phyloP scores from a whole-genome alignment of 495 filamentous ascomycete species.

The Hyaloscypha variabilis region DNA sequence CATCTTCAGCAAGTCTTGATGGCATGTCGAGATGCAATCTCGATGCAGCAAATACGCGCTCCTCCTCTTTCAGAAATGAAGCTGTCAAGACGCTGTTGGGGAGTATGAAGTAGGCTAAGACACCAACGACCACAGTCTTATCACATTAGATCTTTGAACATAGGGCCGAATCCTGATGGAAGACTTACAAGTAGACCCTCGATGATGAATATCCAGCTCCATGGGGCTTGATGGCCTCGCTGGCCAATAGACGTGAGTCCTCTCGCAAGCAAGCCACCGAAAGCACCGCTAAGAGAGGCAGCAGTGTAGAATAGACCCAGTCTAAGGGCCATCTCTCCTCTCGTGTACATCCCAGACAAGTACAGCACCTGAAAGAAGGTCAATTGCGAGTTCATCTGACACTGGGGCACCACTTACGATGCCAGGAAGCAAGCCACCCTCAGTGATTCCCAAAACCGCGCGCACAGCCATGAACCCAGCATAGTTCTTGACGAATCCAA shows the following conservation, averaged over 20 bases:
- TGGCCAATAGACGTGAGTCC: slow-evolving; percentile 64
- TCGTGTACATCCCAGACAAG: slow-evolving; percentile 55
- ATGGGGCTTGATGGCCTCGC: slow-evolving; percentile 48
- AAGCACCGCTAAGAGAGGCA: slow-evolving; percentile 58
- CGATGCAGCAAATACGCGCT: slow-evolving; percentile 41
- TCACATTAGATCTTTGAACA: slow-evolving; percentile 19
- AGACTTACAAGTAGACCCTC: slow-evolving; percentile 54
- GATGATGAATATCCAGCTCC: slow-evolving; percentile 76
- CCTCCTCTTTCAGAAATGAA: slow-evolving; percentile 50
- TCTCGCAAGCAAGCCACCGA: slow-evolving; percentile 64
- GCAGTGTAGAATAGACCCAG: slow-evolving; percentile 62
- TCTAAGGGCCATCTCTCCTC: slow-evolving; percentile 62
- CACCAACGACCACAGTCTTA: slow-evolving; percentile 42
- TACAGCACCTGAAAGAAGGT: slow-evolving; percentile 43
- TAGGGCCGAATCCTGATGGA: slow-evolving; percentile 9
- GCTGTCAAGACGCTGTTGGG: slow-evolving; percentile 63
- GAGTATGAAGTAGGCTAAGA: slow-evolving; percentile 53
- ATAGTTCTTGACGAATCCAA: slow-evolving; percentile 76
- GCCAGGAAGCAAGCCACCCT: slow-evolving; percentile 85
- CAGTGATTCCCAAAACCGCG: slow-evolving; percentile 81
- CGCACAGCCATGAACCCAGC: slow-evolving; percentile 79
- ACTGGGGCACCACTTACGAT: slow-evolving; percentile 46
- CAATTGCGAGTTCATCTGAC: slow-evolving; percentile 5
- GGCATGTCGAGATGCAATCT: slow-evolving; percentile 40
- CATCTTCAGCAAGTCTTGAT: slow-evolving; percentile 27